Evolutionary conservation across 805 yeast genomes (phyloP).

Genomic region (Starmerella riodocensis): DNA sequence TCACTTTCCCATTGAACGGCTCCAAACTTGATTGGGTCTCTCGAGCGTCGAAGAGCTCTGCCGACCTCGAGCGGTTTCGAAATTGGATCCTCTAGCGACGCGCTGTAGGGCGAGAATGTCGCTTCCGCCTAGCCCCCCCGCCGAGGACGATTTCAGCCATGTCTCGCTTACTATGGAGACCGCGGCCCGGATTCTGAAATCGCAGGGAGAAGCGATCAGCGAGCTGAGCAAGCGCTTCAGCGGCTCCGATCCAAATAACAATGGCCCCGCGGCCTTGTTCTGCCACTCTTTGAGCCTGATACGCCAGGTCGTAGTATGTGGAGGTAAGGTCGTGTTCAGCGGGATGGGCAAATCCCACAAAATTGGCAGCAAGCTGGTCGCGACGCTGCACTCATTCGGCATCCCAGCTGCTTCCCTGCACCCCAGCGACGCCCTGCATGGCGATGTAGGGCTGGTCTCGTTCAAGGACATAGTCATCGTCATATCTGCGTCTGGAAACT

Average conservation of each 20-base stretch:
- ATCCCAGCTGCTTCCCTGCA: conserved; percentile 56
- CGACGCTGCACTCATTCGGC: conserved; percentile 70
- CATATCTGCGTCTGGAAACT: conserved; percentile 69
- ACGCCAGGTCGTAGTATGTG: conserved; percentile 32
- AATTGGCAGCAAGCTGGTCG: conserved; percentile 64
- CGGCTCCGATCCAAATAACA: neutral
- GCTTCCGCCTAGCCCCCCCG: conserved; percentile 15
- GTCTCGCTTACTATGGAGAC: conserved; percentile 29
- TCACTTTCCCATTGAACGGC: no score
- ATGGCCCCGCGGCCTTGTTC: conserved; percentile 23
- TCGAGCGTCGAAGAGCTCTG: no score
- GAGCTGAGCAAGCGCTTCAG: conserved; percentile 24
- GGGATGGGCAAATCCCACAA: conserved; percentile 81
- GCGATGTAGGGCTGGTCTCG: conserved; percentile 65
- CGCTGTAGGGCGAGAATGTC: no score
- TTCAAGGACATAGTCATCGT: conserved; percentile 46
- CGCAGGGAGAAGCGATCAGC: conserved; percentile 30
- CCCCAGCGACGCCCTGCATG: conserved; percentile 82
- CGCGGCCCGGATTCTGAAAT: conserved; percentile 26
- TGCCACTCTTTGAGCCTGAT: conserved; percentile 25
- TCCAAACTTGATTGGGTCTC: no score
- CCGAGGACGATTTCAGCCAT: conserved; percentile 27
- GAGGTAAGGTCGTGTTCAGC: conserved; percentile 60
- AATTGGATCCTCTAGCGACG: no score
- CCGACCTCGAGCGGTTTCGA: no score